These are phyloP conservation scores for Claviceps citrina DNA, from an alignment of 2,329 filamentous ascomycete species.

Conservation along the genomic window DNA sequence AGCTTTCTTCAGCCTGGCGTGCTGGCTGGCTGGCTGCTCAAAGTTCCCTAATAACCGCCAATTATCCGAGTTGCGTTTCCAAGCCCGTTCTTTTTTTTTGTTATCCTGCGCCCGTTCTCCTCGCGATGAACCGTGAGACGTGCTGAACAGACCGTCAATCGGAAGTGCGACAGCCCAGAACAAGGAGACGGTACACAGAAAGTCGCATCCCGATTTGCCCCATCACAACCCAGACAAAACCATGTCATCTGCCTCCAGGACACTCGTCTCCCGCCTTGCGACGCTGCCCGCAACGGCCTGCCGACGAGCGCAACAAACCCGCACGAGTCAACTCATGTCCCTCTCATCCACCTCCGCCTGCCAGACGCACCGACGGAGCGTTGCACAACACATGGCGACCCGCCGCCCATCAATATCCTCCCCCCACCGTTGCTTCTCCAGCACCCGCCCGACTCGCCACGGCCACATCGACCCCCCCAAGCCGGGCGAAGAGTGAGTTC, in stretches of 20 bases:
- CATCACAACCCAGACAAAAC: constrained; percentile 5
- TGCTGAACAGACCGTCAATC: not conserved
- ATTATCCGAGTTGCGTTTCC: constrained; percentile 9
- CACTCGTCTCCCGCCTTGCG: constrained; percentile 18
- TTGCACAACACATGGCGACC: not conserved
- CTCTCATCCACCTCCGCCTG: not conserved
- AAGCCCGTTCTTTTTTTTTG: constrained; percentile 6
- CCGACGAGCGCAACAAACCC: constrained; percentile 15
- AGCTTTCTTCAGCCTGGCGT: too few species aligned
- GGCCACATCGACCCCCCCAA: constrained; percentile 74
- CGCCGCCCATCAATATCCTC: not conserved
- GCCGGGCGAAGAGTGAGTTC: constrained; percentile 76
- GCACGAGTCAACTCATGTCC: constrained; percentile 8
- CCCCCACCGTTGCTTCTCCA: constrained; percentile 44
- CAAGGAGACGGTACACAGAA: not conserved
- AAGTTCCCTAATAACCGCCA: constrained; percentile 6
- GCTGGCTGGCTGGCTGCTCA: not conserved
- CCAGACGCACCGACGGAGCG: not conserved
- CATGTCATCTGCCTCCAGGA: constrained; percentile 18
- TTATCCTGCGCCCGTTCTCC: too few species aligned
- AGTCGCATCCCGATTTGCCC: not conserved
- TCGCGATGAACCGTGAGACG: too few species aligned
- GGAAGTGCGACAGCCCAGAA: not conserved
- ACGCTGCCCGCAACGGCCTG: constrained; percentile 17
- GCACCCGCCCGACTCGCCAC: constrained; percentile 45